These are phyloP conservation scores for Dactylis glomerata DNA, from an alignment of 176 grass and related monocot genomes.

Conservation along the genomic window DNA sequence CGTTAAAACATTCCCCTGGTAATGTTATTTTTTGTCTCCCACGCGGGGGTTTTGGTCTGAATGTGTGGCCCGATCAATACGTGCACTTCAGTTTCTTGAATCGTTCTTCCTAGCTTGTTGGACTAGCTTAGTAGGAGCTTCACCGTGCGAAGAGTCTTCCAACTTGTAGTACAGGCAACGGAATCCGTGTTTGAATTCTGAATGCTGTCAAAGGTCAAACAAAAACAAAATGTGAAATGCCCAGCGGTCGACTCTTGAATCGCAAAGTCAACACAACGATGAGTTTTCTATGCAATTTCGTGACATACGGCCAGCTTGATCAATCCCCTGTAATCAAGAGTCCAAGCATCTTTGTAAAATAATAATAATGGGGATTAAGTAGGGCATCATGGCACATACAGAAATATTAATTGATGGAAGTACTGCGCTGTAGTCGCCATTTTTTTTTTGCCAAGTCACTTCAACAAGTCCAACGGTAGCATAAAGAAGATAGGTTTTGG, in stretches of 20 bases:
- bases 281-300: neutral
- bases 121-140: neutral
- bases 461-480: no score
- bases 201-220: neutral
- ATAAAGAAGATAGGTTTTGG: no score
- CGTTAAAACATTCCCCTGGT: neutral
- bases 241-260: neutral
- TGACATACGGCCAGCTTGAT: neutral
- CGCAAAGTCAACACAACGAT: neutral
- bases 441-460: no score
- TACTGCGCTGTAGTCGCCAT: no score
- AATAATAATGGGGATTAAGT: neutral
- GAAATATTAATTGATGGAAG: neutral
- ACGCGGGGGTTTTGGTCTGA: neutral
- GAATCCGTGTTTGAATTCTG: neutral
- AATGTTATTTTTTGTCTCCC: neutral
- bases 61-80: neutral
- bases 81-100: neutral
- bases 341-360: neutral
- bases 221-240: neutral
- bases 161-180: neutral
- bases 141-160: neutral
- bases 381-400: neutral
- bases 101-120: conserved; percentile 13
- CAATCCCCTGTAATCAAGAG: neutral